Percentiles rank a stretch among this genome's conserved stretches.
phyloP scores from a whole-genome alignment of 1,284 basidiomycete species.

The Trametes sp. region DNA sequence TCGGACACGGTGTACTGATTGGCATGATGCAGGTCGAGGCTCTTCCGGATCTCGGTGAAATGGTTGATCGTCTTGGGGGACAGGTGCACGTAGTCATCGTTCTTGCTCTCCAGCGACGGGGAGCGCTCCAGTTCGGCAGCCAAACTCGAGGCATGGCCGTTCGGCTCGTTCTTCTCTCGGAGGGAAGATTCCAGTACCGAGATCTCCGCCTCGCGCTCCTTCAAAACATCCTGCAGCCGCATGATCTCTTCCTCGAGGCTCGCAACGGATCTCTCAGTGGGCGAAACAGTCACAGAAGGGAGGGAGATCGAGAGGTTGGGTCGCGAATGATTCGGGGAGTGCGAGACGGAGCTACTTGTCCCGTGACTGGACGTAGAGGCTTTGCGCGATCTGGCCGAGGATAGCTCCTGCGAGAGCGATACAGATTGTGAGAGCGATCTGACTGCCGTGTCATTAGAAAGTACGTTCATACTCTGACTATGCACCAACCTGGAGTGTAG shows the following conservation, averaged over 20 bases:
- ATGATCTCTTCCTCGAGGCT: constrained; percentile 94
- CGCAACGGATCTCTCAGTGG: constrained; percentile 73
- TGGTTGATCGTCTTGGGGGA: constrained; percentile 75
- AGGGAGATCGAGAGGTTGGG: constrained; percentile 70
- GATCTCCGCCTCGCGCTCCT: constrained; percentile 90
- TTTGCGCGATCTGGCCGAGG: constrained; percentile 87
- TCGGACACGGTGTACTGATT: constrained; percentile 51
- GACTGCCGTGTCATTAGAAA: constrained; percentile 30
- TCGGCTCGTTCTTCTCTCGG: constrained; percentile 53
- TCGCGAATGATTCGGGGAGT: constrained; percentile 55
- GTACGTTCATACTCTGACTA: constrained; percentile 22
- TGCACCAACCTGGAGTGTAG: constrained; percentile 76
- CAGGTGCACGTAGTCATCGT: constrained; percentile 46
- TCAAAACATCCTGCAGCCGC: constrained; percentile 88
- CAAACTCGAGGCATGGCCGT: constrained; percentile 9
- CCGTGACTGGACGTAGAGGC: constrained; percentile 76
- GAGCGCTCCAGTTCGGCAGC: constrained; percentile 22
- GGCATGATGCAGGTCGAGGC: constrained; percentile 56
- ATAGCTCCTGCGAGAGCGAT: constrained; percentile 96
- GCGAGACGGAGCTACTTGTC: constrained; percentile 63
- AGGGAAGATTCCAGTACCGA: constrained; percentile 74
- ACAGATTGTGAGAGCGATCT: constrained; percentile 83
- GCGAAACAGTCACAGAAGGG: constrained; percentile 48
- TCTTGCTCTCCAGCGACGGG: constrained; percentile 23
- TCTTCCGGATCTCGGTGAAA: constrained; percentile 74